Percentiles rank a stretch among this genome's conserved stretches.
phyloP scores from a whole-genome alignment of 2,329 filamentous ascomycete species.

The Ceratocystiopsis minuta region DNA sequence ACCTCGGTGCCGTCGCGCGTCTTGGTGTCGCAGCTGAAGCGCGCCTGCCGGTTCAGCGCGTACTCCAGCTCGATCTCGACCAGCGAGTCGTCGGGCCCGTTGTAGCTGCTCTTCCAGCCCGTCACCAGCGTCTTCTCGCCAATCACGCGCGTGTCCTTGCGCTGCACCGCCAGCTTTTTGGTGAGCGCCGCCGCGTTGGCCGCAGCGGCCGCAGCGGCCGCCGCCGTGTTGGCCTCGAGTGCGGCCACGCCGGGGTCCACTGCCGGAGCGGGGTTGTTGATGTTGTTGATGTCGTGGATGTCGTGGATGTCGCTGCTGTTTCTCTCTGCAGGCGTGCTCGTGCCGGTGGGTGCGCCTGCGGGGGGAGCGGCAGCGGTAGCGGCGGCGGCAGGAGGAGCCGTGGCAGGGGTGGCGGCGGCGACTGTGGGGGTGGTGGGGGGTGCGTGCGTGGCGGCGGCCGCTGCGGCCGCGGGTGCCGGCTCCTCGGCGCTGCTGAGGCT shows the following conservation, averaged over 20 bases:
- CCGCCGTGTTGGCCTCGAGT: constrained; percentile 1
- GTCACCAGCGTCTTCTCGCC: constrained; percentile 65
- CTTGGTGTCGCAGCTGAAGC: constrained; percentile 63
- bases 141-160: constrained; percentile 60
- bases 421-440: no score
- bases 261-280: background rate
- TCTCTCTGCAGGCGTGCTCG: no score
- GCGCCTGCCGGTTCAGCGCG: constrained; percentile 34
- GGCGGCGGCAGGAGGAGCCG: constrained; percentile 14
- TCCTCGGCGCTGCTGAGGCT: no score
- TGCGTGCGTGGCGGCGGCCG: background rate
- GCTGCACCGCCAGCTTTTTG: constrained; percentile 46
- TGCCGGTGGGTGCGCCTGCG: no score
- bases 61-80: constrained; percentile 74
- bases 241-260: constrained; percentile 14
- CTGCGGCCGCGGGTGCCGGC: no score
- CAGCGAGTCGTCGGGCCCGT: constrained; percentile 29
- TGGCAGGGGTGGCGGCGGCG: no score
- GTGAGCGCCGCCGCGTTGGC: background rate
- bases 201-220: background rate
- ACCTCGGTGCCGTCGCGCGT: constrained; percentile 59
- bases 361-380: constrained; percentile 14
- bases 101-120: constrained; percentile 71
- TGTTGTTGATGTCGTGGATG: no score
- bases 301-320: no score